These are phyloP conservation scores for Teunomyces lycoperdinae DNA, from an alignment of 805 yeast species.

Conservation along the genomic window DNA sequence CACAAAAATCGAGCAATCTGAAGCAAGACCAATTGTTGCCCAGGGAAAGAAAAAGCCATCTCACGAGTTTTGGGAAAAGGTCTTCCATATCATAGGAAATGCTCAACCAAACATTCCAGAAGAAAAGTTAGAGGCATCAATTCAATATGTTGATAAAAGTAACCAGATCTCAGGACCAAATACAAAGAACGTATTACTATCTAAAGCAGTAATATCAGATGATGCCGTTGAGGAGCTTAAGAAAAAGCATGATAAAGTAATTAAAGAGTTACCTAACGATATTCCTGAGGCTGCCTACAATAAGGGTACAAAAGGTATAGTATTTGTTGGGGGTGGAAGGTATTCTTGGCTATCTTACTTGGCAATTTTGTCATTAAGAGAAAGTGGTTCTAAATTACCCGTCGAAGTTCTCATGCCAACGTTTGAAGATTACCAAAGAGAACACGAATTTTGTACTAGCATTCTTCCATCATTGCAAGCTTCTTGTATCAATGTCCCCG, in stretches of 20 bases:
- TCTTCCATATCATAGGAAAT: slow-evolving; percentile 21
- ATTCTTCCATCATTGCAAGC: slow-evolving; percentile 63
- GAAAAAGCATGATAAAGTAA: slow-evolving; percentile 18
- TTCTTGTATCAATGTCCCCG: slow-evolving; percentile 54
- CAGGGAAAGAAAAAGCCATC: slow-evolving; percentile 9
- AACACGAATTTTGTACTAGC: slow-evolving; percentile 37
- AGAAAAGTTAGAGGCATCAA: slow-evolving; percentile 15
- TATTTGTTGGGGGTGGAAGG: slow-evolving; percentile 33
- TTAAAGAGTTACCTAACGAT: slow-evolving; percentile 19
- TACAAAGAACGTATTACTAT: slow-evolving; percentile 22
- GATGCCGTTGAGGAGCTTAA: slow-evolving; percentile 21
- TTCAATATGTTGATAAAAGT: slow-evolving; percentile 19
- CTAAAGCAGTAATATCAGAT: slow-evolving; percentile 24
- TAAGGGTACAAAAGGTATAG: slow-evolving; percentile 27
- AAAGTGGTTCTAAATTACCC: slow-evolving; percentile 37
- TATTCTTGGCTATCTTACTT: slow-evolving; percentile 37
- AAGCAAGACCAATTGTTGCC: slow-evolving; percentile 8
- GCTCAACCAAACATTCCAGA: slow-evolving; percentile 15
- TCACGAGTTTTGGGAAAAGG: slow-evolving; percentile 27
- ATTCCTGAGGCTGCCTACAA: slow-evolving; percentile 16
- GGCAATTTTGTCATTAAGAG: slow-evolving; percentile 30
- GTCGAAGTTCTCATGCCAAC: slow-evolving; percentile 39
- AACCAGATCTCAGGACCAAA: slow-evolving; percentile 15
- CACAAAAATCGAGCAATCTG: not conserved
- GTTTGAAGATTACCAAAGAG: slow-evolving; percentile 29